Base-by-base conservation (phyloP, 108 stramenopile genomes). In the Mediolabrus comicus region DNA sequence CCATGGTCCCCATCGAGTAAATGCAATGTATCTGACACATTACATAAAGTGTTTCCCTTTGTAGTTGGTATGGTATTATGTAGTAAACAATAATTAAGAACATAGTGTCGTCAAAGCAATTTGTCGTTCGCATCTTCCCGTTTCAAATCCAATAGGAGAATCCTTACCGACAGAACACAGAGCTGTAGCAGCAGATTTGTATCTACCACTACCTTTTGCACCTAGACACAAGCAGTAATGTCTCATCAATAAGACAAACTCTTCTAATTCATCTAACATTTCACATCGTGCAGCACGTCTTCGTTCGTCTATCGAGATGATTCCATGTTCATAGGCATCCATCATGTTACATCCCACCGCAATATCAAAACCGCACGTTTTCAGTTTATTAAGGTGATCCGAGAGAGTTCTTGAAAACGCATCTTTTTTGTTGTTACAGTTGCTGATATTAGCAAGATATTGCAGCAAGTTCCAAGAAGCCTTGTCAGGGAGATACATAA, bases 241-340 rank as follows among this genome's bases (percentile, higher is more conserved):
- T 29, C 55, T 68, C 91, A 95, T 92, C 46, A 95, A 76, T 68
- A 95, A 65, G 3, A 73, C 71, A 79, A 85, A 92, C 71, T 95
- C 94, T 65, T 95, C 94, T 41, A 88, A 25, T 73, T 95, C 94
- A 71, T 95, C 94, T 70, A 95, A 71, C 74, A 91, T 89, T 76
- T 95, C 94, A 53, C 79, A 77, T 63, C 71, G 70, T 65, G 84
- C 84, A 25, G 94, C 89, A 1, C 53, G 57, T 36, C 61, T 72
- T 12, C 88, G 81, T 53, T 95, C 88, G 27, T 73, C 78, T 0
- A 46, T 38, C 0, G 84, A 72, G 4, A 95, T 53, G 6, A 92
- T 52, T 9, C 84, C 80, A 32, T 75, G 49, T 30, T 92, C 70
- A 56, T 91, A 95, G 36, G 94, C 94, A 22, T 76, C 59, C 81